Conservation (phyloP, 768 basidiomycete species). For the Obba rivulosa region DNA sequence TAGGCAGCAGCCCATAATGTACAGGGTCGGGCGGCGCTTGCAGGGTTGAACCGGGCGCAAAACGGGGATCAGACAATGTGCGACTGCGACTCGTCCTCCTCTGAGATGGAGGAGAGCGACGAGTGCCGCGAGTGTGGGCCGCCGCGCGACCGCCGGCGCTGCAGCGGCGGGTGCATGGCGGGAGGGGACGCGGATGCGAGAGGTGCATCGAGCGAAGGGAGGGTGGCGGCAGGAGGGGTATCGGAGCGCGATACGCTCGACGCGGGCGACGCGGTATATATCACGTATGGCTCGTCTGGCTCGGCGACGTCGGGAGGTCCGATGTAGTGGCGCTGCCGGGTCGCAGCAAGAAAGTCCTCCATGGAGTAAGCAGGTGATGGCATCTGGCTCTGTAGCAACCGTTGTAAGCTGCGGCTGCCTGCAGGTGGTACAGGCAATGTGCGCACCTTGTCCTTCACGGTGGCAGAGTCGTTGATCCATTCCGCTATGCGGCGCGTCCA, state of each 20-base stretch:
- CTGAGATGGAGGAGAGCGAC: conserved; percentile 19
- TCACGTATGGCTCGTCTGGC: conserved; percentile 18
- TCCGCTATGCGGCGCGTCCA: conserved; percentile 35
- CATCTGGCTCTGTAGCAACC: not conserved
- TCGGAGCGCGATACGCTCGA: conserved; percentile 5
- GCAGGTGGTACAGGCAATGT: not conserved
- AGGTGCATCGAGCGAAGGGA: conserved; percentile 8
- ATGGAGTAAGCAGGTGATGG: not conserved
- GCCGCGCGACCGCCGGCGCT: conserved; percentile 1
- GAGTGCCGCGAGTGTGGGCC: conserved; percentile 18
- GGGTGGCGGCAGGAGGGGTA: conserved; percentile 2
- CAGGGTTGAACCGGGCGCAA: too few species aligned
- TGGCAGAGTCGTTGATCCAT: conserved; percentile 22
- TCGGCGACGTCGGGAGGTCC: conserved; percentile 14
- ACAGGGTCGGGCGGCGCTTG: too few species aligned
- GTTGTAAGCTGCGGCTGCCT: conserved; percentile 3
- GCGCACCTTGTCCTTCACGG: conserved; percentile 1
- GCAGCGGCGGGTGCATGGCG: conserved; percentile 6
- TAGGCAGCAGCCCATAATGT: too few species aligned
- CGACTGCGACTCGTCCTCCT: conserved; percentile 14
- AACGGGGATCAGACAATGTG: too few species aligned
- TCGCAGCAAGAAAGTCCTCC: conserved; percentile 1
- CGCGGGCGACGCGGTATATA: conserved; percentile 17
- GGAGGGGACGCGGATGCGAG: conserved; percentile 4
- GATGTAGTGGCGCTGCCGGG: not conserved